Percentiles rank a stretch among this genome's conserved stretches.
phyloP scores from a whole-genome alignment of 164 flowering plant species.

The Santalum album region DNA sequence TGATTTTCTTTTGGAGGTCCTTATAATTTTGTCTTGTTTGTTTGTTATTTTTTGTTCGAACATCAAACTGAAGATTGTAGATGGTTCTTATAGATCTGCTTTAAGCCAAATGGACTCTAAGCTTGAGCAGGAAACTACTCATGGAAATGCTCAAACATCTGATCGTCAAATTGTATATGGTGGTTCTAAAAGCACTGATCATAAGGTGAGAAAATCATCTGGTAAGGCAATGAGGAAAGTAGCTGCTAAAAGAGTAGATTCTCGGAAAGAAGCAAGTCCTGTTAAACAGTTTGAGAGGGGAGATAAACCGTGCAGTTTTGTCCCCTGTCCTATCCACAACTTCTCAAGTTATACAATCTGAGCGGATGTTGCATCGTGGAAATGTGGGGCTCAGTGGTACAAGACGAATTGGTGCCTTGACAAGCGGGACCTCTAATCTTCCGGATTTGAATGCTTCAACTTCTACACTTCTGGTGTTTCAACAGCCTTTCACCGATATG shows the following conservation, averaged over 20 bases:
- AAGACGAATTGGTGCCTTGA: conserved; percentile 27
- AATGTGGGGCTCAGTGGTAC: conserved; percentile 21
- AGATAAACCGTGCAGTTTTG: conserved; percentile 19
- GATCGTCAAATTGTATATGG: conserved; percentile 16
- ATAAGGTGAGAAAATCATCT: conserved; percentile 36
- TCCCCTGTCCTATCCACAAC: conserved; percentile 24
- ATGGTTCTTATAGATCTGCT: conserved; percentile 21
- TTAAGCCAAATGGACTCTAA: conserved; percentile 19
- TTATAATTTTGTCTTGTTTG: too few relatives aligned
- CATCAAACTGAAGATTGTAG: conserved; percentile 24
- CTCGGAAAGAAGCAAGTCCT: conserved; percentile 28
- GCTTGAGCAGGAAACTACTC: conserved; percentile 23
- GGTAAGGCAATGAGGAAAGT: conserved; percentile 35
- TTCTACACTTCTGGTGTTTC: conserved; percentile 35
- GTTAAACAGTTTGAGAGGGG: conserved; percentile 24
- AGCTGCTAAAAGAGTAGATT: conserved; percentile 33
- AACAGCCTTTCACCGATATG: conserved; percentile 71
- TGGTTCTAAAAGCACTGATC: conserved; percentile 34
- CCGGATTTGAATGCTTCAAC: conserved; percentile 63
- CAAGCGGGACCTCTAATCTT: conserved; percentile 37
- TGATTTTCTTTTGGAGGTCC: too few relatives aligned
- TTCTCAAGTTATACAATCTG: conserved; percentile 26
- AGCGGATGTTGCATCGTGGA: conserved; percentile 24
- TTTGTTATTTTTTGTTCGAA: not conserved
- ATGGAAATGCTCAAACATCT: conserved; percentile 22